A percentile compares a stretch with the other conserved stretches of the same genome.
These are phyloP conservation scores for Geranium rotundifolium DNA, from an alignment of 345 rosid genomes.

Conservation along the genomic window DNA sequence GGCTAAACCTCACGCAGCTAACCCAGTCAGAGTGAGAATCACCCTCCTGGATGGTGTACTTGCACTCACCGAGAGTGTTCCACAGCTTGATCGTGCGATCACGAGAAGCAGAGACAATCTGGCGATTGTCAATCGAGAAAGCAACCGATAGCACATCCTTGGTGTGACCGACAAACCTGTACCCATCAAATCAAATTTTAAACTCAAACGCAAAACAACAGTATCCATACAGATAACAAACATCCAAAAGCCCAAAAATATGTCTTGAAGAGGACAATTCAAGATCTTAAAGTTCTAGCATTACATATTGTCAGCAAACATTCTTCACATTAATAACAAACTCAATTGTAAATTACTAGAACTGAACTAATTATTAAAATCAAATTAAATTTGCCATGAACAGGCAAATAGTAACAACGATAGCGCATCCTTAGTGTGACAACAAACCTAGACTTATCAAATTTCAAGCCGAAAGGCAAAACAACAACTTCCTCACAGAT, in stretches of 20 bases:
- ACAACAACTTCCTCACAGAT: background rate
- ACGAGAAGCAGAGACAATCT: conserved; percentile 93
- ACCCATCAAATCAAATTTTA: background rate
- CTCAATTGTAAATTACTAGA: too few relatives aligned
- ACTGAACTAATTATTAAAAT: too few relatives aligned
- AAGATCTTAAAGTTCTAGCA: too few relatives aligned
- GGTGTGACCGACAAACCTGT: conserved; percentile 81
- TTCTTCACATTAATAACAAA: too few relatives aligned
- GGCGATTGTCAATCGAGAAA: conserved; percentile 90
- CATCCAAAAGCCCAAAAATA: background rate
- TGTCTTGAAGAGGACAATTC: too few relatives aligned
- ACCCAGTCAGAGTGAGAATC: conserved; percentile 87
- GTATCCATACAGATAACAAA: background rate
- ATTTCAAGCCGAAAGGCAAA: background rate
- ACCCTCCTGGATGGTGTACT: conserved; percentile 76
- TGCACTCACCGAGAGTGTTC: conserved; percentile 96
- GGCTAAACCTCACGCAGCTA: conserved; percentile 87
- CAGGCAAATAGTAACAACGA: conserved; percentile 40
- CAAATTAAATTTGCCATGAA: too few relatives aligned
- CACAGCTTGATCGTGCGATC: conserved; percentile 91
- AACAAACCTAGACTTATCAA: conserved; percentile 35
- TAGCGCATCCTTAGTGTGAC: conserved; percentile 88
- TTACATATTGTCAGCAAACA: too few relatives aligned
- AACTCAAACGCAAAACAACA: background rate
- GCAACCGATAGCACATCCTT: conserved; percentile 94